These are phyloP conservation scores for Arthrocladium fulminans DNA, from an alignment of 2,329 filamentous ascomycete genomes.

Conservation along the genomic window DNA sequence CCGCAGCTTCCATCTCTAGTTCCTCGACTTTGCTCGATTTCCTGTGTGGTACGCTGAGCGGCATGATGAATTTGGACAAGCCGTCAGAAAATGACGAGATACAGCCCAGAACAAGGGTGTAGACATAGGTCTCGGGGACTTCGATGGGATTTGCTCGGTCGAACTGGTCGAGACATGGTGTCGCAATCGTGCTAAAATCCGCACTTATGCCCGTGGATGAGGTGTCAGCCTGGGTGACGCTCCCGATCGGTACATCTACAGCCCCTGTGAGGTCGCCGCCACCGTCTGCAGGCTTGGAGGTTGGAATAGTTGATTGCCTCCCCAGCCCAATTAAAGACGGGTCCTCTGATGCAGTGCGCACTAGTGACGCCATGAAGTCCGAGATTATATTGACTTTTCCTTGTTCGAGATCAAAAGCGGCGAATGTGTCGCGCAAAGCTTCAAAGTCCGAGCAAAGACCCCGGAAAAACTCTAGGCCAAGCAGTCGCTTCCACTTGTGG, in stretches of 20 bases:
- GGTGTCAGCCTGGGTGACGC: conserved; percentile 57
- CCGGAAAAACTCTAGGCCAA: conserved; percentile 86
- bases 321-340: conserved; percentile 80
- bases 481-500: conserved; percentile 71
- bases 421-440: conserved; percentile 70
- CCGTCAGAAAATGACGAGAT: conserved; percentile 86
- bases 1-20: conserved; percentile 21
- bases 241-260: conserved; percentile 76
- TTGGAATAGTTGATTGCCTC: conserved; percentile 74
- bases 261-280: conserved; percentile 56
- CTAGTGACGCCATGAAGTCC: conserved; percentile 76
- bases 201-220: conserved; percentile 70
- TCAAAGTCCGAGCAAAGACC: conserved; percentile 74
- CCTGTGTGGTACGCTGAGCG: conserved; percentile 71
- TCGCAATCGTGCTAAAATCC: conserved; percentile 81
- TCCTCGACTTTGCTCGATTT: conserved; percentile 16
- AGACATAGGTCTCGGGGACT: conserved; percentile 88
- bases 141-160: conserved; percentile 79
- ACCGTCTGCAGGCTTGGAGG: conserved; percentile 46
- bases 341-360: conserved; percentile 86
- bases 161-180: conserved; percentile 84
- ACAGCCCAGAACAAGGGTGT: conserved; percentile 78
- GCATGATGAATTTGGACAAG: conserved; percentile 84
- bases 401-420: conserved; percentile 65
- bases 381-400: conserved; percentile 68